Evolutionary conservation across 1,139 yeast genomes (phyloP), one percentile per base, ranked within the genome.

Genomic region (Yarrowia galli): DNA sequence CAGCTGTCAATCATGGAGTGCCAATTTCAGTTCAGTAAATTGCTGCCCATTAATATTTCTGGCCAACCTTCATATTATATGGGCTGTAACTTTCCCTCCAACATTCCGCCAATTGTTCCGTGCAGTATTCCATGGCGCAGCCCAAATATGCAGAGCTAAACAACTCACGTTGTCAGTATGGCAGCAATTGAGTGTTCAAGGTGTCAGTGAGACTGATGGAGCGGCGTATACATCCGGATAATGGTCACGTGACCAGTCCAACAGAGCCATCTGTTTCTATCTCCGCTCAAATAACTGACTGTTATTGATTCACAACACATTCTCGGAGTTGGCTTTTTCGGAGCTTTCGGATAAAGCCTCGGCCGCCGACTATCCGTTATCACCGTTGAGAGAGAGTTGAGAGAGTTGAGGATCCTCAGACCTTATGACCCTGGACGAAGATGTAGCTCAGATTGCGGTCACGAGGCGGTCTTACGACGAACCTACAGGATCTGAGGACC

Each of bases 71-170:
- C n/a, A 16, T n/a, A 8, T n/a, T n/a, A 4, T 10, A 28, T 28
- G 10, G 1, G 32, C 32, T 28, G 38, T 28, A 48, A 46, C 20
- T 18, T 48, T 28, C 18, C 18, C 9, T n/a, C 36, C 53, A 48
- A 51, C 58, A 51, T 51, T 35, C 58, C 28, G n/a, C 13, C 36
- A 35, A 51, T 7, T 35, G 58, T 35, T 35, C 58, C 58, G 42
- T 51, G 58, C 58, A 32, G 38, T 35, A n/a, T 51, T 51, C 58
- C 58, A 48, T 23, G 36, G 53, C 53, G 53, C 53, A 48, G 53
- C 28, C 49, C 16, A 49, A 32, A 51, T 13, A 32, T 20, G 42
- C 58, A 51, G 58, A 51, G 58, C 42, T 35, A 35, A 51, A 49
- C 15, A 16, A 15, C 32, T 7, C 18, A n/a, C n/a, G 32, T 8